phyloP scores from a whole-genome alignment of 139 green algal species.

The Marvania coccoides region DNA sequence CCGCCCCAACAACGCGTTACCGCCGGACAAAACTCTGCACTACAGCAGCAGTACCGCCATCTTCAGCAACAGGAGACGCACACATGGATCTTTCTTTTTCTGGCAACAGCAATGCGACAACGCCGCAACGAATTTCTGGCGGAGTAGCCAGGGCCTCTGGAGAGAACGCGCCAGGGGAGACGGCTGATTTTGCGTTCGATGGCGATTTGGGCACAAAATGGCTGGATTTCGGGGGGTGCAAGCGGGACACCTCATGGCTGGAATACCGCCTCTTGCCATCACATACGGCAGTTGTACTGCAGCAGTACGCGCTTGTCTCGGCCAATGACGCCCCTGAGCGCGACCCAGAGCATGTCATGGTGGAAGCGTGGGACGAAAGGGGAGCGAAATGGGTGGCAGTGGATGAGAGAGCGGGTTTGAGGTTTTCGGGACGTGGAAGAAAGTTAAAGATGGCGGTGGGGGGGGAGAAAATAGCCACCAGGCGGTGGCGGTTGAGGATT shows the following conservation, averaged over 20 bases:
- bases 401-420: conserved; percentile 24
- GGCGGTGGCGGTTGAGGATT: conserved; percentile 40
- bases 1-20: too few relatives aligned
- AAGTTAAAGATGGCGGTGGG: not conserved
- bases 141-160: conserved; percentile 34
- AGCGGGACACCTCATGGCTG: conserved; percentile 39
- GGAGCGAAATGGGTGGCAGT: conserved; percentile 24
- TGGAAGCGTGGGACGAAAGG: conserved; percentile 39
- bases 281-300: not conserved
- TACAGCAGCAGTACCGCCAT: not conserved
- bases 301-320: conserved; percentile 48
- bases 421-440: conserved; percentile 27
- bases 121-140: conserved; percentile 12
- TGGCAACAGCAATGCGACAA: not conserved
- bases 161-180: conserved; percentile 22
- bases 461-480: not conserved
- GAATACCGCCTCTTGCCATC: conserved; percentile 44
- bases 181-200: conserved; percentile 21
- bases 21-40: not conserved
- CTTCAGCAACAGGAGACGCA: not conserved
- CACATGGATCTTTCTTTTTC: not conserved
- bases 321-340: conserved; percentile 59
- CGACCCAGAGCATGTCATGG: conserved; percentile 48
- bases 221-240: conserved; percentile 69
- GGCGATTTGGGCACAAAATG: conserved; percentile 52